Evolutionary conservation across 1,139 yeast species (phyloP).

Genomic region (Nakaseomyces delphensis): DNA sequence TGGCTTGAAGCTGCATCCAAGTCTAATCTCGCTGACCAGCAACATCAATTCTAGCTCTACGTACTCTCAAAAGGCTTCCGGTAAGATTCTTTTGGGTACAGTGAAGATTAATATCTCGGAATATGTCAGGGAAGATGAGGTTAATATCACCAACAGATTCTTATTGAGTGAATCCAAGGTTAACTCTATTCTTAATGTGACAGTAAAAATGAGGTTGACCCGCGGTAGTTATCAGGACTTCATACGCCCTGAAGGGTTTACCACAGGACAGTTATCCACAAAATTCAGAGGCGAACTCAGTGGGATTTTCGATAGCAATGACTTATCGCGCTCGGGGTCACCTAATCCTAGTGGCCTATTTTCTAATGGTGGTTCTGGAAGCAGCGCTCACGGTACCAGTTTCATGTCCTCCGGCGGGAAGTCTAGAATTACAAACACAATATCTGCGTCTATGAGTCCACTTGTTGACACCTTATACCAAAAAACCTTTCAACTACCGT

Average conservation of each 20-base stretch:
- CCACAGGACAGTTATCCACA: slow-evolving; percentile 21
- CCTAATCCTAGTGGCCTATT: slow-evolving; percentile 6
- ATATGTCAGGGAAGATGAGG: slow-evolving; percentile 50
- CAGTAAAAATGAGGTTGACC: slow-evolving; percentile 39
- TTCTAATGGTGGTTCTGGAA: slow-evolving; percentile 3
- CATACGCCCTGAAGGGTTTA: slow-evolving; percentile 12
- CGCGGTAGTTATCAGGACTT: slow-evolving; percentile 36
- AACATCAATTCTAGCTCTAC: slow-evolving; percentile 9
- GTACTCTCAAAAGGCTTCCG: slow-evolving; percentile 26
- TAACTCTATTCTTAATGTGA: slow-evolving; percentile 59
- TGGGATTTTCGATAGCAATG: slow-evolving; percentile 19
- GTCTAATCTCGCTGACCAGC: slow-evolving; percentile 2
- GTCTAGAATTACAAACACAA: slow-evolving; percentile 10
- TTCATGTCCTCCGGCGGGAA: slow-evolving; percentile 4
- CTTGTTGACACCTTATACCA: slow-evolving; percentile 47
- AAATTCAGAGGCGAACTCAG: slow-evolving; percentile 19
- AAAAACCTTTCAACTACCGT: slow-evolving; percentile 58
- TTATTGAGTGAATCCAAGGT: slow-evolving; percentile 70
- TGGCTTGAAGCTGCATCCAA: slow-evolving; percentile 3
- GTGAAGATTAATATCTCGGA: slow-evolving; percentile 65
- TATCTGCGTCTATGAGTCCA: slow-evolving; percentile 34
- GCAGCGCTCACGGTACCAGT: slow-evolving; percentile 8
- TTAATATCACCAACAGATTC: slow-evolving; percentile 47
- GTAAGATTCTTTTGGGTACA: slow-evolving; percentile 48
- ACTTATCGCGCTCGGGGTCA: slow-evolving; percentile 12